Conservation (phyloP, 345 rosid species). For the Gossypioides kirkii region DNA sequence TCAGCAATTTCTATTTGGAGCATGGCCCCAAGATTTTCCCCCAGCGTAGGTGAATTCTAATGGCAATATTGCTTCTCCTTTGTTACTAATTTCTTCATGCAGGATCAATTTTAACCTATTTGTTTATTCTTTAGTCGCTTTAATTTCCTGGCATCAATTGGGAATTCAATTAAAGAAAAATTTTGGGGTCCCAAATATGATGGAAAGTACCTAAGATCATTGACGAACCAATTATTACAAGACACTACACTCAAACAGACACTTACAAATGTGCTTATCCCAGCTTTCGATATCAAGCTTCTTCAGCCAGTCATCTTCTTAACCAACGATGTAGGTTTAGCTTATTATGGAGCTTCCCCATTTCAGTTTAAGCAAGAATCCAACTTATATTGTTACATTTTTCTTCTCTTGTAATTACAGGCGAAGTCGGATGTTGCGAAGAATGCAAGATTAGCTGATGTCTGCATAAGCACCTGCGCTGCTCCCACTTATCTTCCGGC, state of each 20-base stretch:
- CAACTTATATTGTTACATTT: no score
- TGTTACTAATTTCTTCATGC: neutral
- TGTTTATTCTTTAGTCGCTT: neutral
- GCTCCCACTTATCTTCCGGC: slow-evolving; percentile 57
- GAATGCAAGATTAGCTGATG: slow-evolving; percentile 43
- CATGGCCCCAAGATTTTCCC: slow-evolving; percentile 45
- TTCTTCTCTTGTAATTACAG: neutral
- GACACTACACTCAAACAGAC: slow-evolving; percentile 27
- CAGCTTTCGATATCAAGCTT: slow-evolving; percentile 44
- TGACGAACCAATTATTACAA: slow-evolving; percentile 31
- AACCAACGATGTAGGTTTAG: slow-evolving; percentile 28
- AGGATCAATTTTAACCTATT: neutral
- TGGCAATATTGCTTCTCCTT: neutral
- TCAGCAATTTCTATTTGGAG: slow-evolving; percentile 30
- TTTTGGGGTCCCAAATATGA: slow-evolving; percentile 40
- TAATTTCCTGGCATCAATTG: neutral
- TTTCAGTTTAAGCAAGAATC: neutral
- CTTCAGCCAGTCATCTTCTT: slow-evolving; percentile 50
- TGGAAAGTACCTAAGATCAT: slow-evolving; percentile 32
- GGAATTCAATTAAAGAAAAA: neutral
- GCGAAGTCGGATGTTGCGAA: slow-evolving; percentile 20
- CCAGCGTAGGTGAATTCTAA: neutral
- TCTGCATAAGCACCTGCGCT: slow-evolving; percentile 53
- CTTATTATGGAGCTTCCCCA: neutral
- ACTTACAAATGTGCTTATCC: slow-evolving; percentile 42